phyloP scores from a whole-genome alignment of 192 early-diverging fungal genomes.

The Spinellus fusiger region DNA sequence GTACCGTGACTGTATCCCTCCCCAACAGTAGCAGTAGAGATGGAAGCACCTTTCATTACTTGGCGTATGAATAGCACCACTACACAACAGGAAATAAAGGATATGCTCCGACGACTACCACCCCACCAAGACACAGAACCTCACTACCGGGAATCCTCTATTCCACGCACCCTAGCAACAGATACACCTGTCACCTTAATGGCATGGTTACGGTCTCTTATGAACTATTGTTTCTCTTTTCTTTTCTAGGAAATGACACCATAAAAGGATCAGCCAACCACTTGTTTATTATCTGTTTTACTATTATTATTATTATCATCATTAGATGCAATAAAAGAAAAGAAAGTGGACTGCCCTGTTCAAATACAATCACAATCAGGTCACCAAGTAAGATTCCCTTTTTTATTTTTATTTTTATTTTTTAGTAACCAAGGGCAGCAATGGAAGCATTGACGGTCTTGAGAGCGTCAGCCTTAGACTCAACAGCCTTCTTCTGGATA shows the following conservation, averaged over 20 bases:
- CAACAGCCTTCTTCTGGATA: constrained; percentile 31
- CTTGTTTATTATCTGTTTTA: too few relatives aligned
- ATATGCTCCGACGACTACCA: background rate
- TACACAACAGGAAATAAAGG: background rate
- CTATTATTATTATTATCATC: background rate
- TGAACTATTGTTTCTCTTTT: too few relatives aligned
- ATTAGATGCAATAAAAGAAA: background rate
- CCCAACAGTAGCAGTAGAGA: background rate
- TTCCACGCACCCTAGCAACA: too few relatives aligned
- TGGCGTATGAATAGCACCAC: constrained; percentile 13
- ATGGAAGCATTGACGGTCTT: constrained; percentile 31
- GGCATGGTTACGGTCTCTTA: too few relatives aligned
- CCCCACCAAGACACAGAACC: background rate
- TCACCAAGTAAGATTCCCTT: too few relatives aligned
- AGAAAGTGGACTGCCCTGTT: background rate
- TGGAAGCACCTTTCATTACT: background rate
- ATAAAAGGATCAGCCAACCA: too few relatives aligned
- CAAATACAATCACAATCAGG: too few relatives aligned
- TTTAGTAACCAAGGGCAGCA: constrained; percentile 26
- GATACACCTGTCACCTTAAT: too few relatives aligned
- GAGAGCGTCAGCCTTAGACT: constrained; percentile 26
- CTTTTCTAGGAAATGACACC: too few relatives aligned
- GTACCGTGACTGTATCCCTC: background rate
- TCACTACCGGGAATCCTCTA: background rate
- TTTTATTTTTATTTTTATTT: constrained; percentile 5